Evolutionary conservation across 805 yeast species (phyloP).

Genomic region (Candida ortonii): DNA sequence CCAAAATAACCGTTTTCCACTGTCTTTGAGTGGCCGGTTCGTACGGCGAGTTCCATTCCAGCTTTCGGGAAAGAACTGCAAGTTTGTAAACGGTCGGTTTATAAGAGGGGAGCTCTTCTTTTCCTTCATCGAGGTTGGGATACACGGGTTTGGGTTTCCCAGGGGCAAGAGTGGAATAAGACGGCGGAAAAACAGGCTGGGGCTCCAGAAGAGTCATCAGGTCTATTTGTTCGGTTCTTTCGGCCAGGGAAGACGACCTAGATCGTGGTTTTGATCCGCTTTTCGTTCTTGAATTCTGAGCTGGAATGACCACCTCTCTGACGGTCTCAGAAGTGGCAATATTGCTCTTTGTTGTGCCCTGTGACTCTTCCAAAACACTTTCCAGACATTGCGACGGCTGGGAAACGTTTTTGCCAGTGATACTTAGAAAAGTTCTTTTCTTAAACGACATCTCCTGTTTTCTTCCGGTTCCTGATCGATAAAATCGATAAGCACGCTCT

Average conservation of each 20-base stretch:
- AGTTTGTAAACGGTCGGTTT: conserved; percentile 61
- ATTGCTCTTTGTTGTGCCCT: no score
- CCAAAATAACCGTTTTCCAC: conserved; percentile 71
- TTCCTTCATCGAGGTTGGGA: conserved; percentile 28
- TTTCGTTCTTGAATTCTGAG: no score
- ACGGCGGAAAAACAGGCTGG: conserved; percentile 38
- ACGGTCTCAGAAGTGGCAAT: no score
- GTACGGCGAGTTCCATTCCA: conserved; percentile 77
- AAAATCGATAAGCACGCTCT: no score
- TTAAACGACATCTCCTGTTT: conserved; percentile 5
- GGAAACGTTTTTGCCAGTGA: no score
- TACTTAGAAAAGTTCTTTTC: conserved; percentile 6
- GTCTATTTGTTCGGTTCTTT: no score
- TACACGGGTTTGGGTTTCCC: conserved; percentile 34
- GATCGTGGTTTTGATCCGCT: conserved; percentile 2
- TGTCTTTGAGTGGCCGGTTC: conserved; percentile 62
- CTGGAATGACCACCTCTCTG: no score
- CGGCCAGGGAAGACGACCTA: no score
- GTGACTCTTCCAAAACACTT: no score
- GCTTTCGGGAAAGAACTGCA: conserved; percentile 58
- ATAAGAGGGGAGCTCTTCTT: conserved; percentile 59
- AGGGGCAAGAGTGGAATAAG: conserved; percentile 35
- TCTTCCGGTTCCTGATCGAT: no score
- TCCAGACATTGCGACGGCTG: not conserved
- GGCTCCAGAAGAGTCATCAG: conserved; percentile 31